Base-by-base conservation (phyloP, 345 rosid genomes). In the Moricandia arvensis region DNA sequence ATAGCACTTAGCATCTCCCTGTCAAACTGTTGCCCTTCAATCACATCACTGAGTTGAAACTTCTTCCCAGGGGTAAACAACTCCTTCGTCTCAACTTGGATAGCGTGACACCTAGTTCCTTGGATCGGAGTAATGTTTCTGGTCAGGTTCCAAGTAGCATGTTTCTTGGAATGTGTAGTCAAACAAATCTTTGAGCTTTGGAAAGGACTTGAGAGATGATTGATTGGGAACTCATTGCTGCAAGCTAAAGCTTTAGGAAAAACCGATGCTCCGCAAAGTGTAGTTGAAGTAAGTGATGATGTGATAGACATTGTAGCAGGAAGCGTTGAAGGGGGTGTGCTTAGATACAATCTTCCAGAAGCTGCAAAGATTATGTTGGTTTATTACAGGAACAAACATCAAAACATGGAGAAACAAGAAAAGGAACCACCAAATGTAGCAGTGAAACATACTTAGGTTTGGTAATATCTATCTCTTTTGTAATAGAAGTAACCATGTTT, bases 11-110 rank as follows among this genome's bases (percentile, higher is more conserved):
- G 87, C 80, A 81, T 88, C 75, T 89, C 90, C 57, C 93, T 83
- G 78, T 95, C 94, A 51, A 95, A 95, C 60, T 95, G 99, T 49
- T 92, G 89, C n/a, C 97, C 90, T 83, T 95, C 97, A 57, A 95
- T 90, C 59, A 90, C 93, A 79, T 92, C 94, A 34, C 83, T 83
- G 3, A 95, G 91, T 63, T 89, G 85, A 85, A 92, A 95, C 75
- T 81, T 94, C 16, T 82, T 86, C 69, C 89, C 93, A 0, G 60
- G 11, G 0, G 64, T 15, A 77, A 77, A 82, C 0, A 73, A 33
- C 16, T 78, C 72, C 15, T 21, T 7, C 1, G 76, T 76, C 69
- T 77, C 81, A 6, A 81, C 68, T 33, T 83, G 82, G 66, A 88
- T 2, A 21, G 85, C 88, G 37, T 35, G 27, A 77, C 90, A 84